Evolutionary conservation across 2,329 filamentous ascomycete genomes (phyloP).

Genomic region (Albophoma yamanashiensis): DNA sequence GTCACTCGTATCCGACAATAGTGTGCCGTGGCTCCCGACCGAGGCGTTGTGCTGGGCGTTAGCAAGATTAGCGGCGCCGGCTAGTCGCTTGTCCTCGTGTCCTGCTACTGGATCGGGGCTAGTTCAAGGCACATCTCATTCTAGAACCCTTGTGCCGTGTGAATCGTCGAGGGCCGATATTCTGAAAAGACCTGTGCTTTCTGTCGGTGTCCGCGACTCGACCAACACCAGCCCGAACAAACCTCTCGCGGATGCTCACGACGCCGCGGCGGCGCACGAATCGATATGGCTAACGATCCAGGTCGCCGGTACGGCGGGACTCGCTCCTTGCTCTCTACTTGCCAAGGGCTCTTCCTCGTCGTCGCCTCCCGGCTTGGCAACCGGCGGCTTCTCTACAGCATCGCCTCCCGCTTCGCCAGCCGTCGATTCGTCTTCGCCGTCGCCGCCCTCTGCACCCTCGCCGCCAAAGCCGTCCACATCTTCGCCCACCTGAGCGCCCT

Average conservation of each 20-base stretch:
- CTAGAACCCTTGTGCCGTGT: not conserved
- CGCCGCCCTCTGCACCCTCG: constrained; percentile 15
- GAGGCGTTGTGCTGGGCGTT: not conserved
- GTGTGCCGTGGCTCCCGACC: not conserved
- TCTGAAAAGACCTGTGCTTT: not conserved
- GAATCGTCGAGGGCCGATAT: not conserved
- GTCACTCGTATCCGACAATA: not conserved
- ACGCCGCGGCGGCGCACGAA: not conserved
- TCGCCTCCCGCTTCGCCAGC: constrained; percentile 13
- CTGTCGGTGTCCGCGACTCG: not conserved
- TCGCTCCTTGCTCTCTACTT: not conserved
- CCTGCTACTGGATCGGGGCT: not conserved
- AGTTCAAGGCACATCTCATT: not conserved
- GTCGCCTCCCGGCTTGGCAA: not conserved
- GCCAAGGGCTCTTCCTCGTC: not conserved
- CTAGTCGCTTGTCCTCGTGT: not conserved
- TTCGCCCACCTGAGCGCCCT: constrained; percentile 19
- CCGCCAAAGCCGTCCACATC: constrained; percentile 20
- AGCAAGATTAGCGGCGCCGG: not conserved
- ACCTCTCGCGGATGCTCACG: not conserved
- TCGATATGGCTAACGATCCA: not conserved
- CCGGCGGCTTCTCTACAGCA: not conserved
- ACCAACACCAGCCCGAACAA: not conserved
- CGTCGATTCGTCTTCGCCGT: constrained; percentile 20
- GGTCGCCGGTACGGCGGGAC: not conserved